phyloP scores from a whole-genome alignment of 2,329 filamentous ascomycete species.

The Colletotrichum eleusines region DNA sequence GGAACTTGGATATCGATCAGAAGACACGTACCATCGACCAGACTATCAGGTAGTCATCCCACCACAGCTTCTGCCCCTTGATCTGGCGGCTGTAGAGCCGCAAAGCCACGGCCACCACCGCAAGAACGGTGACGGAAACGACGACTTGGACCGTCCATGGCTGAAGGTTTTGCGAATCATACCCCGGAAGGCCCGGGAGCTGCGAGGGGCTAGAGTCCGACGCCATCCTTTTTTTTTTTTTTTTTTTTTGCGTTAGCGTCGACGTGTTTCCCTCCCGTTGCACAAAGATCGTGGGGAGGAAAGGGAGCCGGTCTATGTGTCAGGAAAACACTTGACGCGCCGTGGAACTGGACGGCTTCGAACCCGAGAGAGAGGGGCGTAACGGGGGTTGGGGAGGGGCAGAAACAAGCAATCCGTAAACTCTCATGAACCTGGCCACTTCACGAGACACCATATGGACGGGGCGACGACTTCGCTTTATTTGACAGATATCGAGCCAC shows the following conservation, averaged over 20 bases:
- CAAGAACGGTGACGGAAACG: conserved; percentile 56
- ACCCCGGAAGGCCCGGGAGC: conserved; percentile 49
- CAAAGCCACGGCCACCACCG: conserved; percentile 53
- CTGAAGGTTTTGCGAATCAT: conserved; percentile 53
- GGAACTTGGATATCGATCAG: too few species aligned
- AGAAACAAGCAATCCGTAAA: background rate
- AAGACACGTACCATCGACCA: conserved; percentile 58
- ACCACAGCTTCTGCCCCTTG: conserved; percentile 60
- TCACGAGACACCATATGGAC: background rate
- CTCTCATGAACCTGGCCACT: conserved; percentile 1
- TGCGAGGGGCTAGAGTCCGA: conserved; percentile 31
- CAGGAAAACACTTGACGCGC: background rate
- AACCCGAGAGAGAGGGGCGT: background rate
- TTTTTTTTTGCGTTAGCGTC: background rate
- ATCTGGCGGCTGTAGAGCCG: conserved; percentile 57
- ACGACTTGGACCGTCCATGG: conserved; percentile 58
- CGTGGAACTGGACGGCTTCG: conserved; percentile 10
- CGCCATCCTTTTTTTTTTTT: conserved; percentile 14
- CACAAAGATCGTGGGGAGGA: conserved; percentile 10
- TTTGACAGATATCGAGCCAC: conserved; percentile 14
- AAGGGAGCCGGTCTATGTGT: background rate
- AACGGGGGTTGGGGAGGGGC: background rate
- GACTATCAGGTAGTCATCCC: conserved; percentile 64
- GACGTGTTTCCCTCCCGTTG: background rate
- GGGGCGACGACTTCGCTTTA: conserved; percentile 21